Evolutionary conservation across 805 yeast species (phyloP).

Genomic region (Metschnikowia cubensis): DNA sequence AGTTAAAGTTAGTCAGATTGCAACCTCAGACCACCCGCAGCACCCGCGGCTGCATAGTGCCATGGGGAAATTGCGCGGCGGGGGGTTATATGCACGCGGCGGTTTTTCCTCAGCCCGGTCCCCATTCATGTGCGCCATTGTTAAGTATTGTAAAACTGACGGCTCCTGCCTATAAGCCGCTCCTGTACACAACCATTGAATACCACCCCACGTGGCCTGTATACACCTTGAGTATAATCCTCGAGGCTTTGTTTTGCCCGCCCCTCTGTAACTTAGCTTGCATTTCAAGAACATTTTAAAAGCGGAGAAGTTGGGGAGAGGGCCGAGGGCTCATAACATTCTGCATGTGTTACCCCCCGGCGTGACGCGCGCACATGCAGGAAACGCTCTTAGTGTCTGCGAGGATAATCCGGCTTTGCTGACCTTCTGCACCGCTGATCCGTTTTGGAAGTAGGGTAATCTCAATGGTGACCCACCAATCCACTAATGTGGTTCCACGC

Average conservation of each 20-base stretch:
- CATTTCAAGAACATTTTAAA: background rate
- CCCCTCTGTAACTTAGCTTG: background rate
- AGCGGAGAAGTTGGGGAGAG: constrained; percentile 1
- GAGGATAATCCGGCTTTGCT: background rate
- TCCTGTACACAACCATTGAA: too few relatives aligned
- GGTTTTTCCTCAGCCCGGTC: background rate
- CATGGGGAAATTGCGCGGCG: constrained; percentile 2
- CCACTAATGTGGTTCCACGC: too few relatives aligned
- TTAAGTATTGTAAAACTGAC: background rate
- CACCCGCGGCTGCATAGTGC: background rate
- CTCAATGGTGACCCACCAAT: too few relatives aligned
- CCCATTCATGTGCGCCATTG: background rate
- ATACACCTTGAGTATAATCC: too few relatives aligned
- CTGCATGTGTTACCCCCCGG: background rate
- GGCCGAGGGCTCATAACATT: constrained; percentile 2
- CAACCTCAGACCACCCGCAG: background rate
- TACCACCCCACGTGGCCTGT: too few relatives aligned
- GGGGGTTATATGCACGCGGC: background rate
- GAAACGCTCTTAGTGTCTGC: background rate
- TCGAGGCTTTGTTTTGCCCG: background rate
- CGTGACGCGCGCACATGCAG: background rate
- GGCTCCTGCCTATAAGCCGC: too few relatives aligned
- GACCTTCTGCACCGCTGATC: too few relatives aligned
- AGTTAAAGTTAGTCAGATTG: background rate
- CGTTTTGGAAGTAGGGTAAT: too few relatives aligned